Conservation (phyloP, 257 asterid genomes). For the Solanum corneliomulleri region DNA sequence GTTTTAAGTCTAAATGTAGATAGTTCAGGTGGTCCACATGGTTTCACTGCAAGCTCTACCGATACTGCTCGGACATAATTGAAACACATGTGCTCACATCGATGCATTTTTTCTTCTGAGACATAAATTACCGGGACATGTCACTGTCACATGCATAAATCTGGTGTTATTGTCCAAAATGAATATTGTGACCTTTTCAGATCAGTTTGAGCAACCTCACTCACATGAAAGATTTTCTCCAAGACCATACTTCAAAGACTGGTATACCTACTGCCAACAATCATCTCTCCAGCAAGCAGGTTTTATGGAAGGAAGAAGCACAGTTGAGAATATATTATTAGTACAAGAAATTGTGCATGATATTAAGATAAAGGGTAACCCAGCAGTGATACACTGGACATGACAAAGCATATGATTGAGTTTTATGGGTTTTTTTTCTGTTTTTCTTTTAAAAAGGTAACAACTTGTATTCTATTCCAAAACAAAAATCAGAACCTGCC, state of each 20-base stretch:
- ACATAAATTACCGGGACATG: not conserved
- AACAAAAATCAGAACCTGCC: too few species aligned
- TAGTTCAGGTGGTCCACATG: not conserved
- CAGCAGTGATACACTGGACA: not conserved
- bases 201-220: not conserved
- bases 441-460: too few species aligned
- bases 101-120: not conserved
- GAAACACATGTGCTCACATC: not conserved
- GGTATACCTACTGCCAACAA: not conserved
- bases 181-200: not conserved
- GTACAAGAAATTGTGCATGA: not conserved
- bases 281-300: not conserved
- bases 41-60: not conserved
- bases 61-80: not conserved
- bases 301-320: not conserved
- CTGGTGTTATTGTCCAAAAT: not conserved
- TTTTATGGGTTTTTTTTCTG: not conserved
- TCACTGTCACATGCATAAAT: not conserved
- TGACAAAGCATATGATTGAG: not conserved
- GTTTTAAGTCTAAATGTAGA: not conserved
- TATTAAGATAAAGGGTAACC: not conserved
- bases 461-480: too few species aligned
- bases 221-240: not conserved
- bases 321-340: not conserved
- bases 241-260: not conserved